Percentiles rank a stretch among this genome's conserved stretches.
These are phyloP conservation scores for Ascochyta viciae-villosae DNA, from an alignment of 2,329 filamentous ascomycete species.

Conservation along the genomic window DNA sequence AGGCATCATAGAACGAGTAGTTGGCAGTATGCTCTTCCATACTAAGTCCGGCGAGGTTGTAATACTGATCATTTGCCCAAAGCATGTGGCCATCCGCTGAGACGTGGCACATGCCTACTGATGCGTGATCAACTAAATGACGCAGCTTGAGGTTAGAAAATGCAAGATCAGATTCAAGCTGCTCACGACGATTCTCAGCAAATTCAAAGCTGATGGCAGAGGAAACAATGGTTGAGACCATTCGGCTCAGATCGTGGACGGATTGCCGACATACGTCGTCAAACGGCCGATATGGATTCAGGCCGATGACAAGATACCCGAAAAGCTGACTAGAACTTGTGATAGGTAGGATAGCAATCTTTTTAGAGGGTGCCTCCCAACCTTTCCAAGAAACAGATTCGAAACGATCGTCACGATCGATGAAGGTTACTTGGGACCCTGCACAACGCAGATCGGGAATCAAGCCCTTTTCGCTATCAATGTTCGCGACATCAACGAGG, in stretches of 20 bases:
- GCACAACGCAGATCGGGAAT: slow-evolving; percentile 29
- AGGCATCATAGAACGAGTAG: slow-evolving; percentile 27
- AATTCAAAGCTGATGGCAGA: slow-evolving; percentile 23
- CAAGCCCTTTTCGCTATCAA: slow-evolving; percentile 24
- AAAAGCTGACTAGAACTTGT: slow-evolving; percentile 18
- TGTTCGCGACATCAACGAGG: slow-evolving; percentile 21
- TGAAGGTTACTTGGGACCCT: slow-evolving; percentile 12
- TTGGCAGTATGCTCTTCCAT: slow-evolving; percentile 10
- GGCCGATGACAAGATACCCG: slow-evolving; percentile 38
- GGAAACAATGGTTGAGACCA: slow-evolving; percentile 33
- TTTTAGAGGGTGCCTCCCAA: slow-evolving; percentile 26
- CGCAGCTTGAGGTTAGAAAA: slow-evolving; percentile 34
- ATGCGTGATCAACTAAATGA: slow-evolving; percentile 36
- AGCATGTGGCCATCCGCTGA: slow-evolving; percentile 27
- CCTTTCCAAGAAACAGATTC: slow-evolving; percentile 28
- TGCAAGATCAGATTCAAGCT: slow-evolving; percentile 34
- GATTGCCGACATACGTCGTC: slow-evolving; percentile 39
- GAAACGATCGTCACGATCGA: slow-evolving; percentile 34
- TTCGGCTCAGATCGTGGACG: slow-evolving; percentile 32
- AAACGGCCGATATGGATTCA: slow-evolving; percentile 40
- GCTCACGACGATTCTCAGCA: slow-evolving; percentile 23
- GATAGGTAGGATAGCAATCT: slow-evolving; percentile 33
- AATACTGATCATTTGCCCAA: slow-evolving; percentile 40
- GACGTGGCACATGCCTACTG: slow-evolving; percentile 34
- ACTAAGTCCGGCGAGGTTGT: slow-evolving; percentile 20